phyloP scores from a whole-genome alignment of 495 filamentous ascomycete genomes.

The Podospora conica region DNA sequence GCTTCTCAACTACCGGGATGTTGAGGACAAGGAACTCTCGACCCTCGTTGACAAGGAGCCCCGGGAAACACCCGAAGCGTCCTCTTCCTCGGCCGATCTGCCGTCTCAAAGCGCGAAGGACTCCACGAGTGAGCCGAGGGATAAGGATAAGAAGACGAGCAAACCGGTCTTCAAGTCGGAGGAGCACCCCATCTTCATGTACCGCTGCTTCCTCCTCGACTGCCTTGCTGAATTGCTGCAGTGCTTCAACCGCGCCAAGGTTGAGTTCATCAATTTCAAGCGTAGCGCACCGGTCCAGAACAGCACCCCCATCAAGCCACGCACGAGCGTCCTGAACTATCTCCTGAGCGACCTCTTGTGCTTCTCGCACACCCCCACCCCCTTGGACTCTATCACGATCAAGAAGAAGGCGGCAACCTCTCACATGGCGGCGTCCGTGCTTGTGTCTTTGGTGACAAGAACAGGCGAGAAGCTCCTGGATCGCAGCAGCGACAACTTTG shows the following conservation, averaged over 20 bases:
- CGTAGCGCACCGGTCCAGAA: constrained; percentile 71
- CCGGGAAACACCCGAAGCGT: constrained; percentile 26
- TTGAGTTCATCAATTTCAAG: constrained; percentile 99
- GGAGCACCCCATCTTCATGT: constrained; percentile 91
- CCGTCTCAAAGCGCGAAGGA: constrained; percentile 21
- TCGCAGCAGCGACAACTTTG: constrained; percentile 43
- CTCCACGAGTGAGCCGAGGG: constrained; percentile 25
- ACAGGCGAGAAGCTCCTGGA: constrained; percentile 68
- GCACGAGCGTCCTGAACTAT: constrained; percentile 89
- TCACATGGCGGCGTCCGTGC: constrained; percentile 71
- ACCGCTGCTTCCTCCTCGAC: constrained; percentile 90
- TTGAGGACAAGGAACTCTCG: constrained; percentile 67
- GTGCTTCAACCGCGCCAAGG: constrained; percentile 88
- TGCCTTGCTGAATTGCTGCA: constrained; percentile 89
- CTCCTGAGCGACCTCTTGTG: constrained; percentile 81
- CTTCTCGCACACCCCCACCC: constrained; percentile 59
- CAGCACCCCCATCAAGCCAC: constrained; percentile 86
- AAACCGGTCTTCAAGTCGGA: constrained; percentile 84
- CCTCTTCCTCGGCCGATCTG: constrained; percentile 17
- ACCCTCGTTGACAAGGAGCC: constrained; percentile 46
- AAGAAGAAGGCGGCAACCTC: constrained; percentile 84
- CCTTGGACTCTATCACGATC: constrained; percentile 64
- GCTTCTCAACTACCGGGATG: constrained; percentile 83
- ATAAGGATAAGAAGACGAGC: constrained; percentile 57
- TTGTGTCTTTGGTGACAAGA: constrained; percentile 81